phyloP scores from a whole-genome alignment of 306 rosid genomes.

The Abrus pulchellus region DNA sequence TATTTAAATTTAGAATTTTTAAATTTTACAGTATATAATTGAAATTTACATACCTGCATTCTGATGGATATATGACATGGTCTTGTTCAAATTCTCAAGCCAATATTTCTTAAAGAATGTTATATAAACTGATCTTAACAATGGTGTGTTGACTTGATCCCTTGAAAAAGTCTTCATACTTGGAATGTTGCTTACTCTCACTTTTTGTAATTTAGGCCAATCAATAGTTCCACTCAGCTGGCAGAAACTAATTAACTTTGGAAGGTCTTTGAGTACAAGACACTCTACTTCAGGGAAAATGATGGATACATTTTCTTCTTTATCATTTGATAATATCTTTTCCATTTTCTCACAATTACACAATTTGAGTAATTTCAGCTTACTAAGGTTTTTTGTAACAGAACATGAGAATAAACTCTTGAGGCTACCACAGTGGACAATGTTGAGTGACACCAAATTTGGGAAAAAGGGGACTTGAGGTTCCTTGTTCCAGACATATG shows the following conservation, averaged over 20 bases:
- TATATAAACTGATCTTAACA: not conserved
- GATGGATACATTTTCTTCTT: not conserved
- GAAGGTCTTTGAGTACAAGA: slow-evolving; percentile 28
- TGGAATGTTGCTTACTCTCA: not conserved
- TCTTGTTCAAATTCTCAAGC: not conserved
- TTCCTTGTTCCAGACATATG: too few relatives aligned
- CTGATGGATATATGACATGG: not conserved
- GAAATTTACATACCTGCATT: too few relatives aligned
- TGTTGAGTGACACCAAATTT: too few relatives aligned
- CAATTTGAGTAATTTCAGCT: not conserved
- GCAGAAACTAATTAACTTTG: not conserved
- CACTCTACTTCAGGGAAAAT: not conserved
- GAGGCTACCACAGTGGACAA: too few relatives aligned
- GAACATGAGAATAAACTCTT: too few relatives aligned
- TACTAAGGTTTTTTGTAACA: too few relatives aligned
- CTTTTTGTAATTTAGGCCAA: not conserved
- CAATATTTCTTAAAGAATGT: not conserved
- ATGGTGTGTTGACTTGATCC: not conserved
- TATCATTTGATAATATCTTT: not conserved
- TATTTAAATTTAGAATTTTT: too few relatives aligned
- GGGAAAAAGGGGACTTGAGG: too few relatives aligned
- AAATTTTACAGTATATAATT: too few relatives aligned
- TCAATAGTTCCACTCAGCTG: accelerated
- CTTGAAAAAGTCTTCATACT: not conserved
- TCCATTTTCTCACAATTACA: not conserved